Evolutionary conservation across 345 rosid species (phyloP).

Genomic region (Gossypium arboreum): DNA sequence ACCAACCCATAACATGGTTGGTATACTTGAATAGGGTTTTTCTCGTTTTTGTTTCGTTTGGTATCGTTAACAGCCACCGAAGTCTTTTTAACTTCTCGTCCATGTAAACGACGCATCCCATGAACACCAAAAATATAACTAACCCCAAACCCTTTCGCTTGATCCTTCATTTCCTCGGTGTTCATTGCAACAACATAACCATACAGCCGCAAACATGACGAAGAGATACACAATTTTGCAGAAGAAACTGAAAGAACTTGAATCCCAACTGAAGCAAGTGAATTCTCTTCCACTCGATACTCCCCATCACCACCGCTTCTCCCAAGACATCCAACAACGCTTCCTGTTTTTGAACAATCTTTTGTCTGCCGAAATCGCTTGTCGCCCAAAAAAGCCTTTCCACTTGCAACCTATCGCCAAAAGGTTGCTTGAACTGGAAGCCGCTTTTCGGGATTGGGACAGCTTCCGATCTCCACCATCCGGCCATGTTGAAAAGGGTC

Average conservation of each 20-base stretch:
- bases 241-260: constrained; percentile 38
- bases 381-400: constrained; percentile 26
- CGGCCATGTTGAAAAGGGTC: constrained; percentile 10
- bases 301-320: constrained; percentile 6
- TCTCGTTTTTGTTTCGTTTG: neutral
- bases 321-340: constrained; percentile 33
- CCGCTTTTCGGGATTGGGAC: constrained; percentile 27
- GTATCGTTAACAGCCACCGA: neutral
- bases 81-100: neutral
- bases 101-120: constrained; percentile 6
- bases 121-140: too few relatives aligned
- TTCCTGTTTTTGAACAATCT: constrained; percentile 36
- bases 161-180: neutral
- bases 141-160: neutral
- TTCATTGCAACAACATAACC: neutral
- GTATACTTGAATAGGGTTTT: too few relatives aligned
- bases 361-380: constrained; percentile 39
- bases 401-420: constrained; percentile 25
- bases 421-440: constrained; percentile 29
- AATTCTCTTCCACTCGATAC: constrained; percentile 21
- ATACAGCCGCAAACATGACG: constrained; percentile 14
- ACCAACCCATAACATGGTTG: too few relatives aligned
- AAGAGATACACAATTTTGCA: constrained; percentile 31
- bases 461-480: neutral
- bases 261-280: constrained; percentile 23